Evolutionary conservation across 108 stramenopile species (phyloP).

Genomic region (Nannochloropsis gaditana): DNA sequence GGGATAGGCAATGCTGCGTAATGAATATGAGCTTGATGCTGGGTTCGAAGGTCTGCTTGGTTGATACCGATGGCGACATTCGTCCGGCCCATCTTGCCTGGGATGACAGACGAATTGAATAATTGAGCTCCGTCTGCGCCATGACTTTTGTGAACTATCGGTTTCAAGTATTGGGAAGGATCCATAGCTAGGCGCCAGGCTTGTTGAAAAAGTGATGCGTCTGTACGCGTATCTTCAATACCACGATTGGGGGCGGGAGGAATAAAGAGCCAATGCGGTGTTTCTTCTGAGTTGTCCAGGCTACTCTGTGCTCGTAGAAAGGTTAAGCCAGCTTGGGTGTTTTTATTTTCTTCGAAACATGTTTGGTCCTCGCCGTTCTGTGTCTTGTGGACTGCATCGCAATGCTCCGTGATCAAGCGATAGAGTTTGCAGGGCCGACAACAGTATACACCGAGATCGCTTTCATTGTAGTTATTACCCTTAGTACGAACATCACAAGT

Average conservation of each 20-base stretch:
- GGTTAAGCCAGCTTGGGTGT: not conserved
- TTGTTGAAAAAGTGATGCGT: not conserved
- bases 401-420: not conserved
- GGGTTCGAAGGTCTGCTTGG: not conserved
- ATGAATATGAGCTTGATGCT: not conserved
- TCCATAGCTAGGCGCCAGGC: constrained; percentile 19
- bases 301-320: not conserved
- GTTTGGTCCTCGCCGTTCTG: not conserved
- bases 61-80: constrained; percentile 11
- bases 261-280: not conserved
- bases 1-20: not conserved
- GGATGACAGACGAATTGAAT: not conserved
- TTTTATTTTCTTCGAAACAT: not conserved
- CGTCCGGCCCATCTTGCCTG: not conserved
- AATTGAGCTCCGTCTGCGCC: not conserved
- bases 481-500: not conserved
- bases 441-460: not conserved
- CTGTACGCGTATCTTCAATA: not conserved
- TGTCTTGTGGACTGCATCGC: not conserved
- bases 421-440: constrained; percentile 19
- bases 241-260: not conserved
- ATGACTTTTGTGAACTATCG: not conserved
- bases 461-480: not conserved
- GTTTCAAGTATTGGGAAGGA: not conserved
- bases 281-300: not conserved